Conservation (phyloP, 306 rosid genomes). For the Luffa acutangula region DNA sequence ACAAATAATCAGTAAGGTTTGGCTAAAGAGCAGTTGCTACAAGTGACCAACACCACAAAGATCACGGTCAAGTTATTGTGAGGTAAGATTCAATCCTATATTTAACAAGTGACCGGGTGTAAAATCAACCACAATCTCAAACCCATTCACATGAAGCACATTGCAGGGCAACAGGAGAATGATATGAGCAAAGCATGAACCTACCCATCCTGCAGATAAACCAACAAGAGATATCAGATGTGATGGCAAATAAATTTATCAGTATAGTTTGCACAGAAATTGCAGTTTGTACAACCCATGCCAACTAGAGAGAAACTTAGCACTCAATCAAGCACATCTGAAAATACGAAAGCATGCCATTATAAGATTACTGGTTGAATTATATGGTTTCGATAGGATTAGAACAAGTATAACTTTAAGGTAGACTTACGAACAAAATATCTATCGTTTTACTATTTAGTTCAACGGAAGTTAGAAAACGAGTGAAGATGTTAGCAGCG, state of each 20-base stretch:
- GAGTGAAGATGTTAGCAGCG: neutral
- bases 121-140: conserved; percentile 15
- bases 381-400: neutral
- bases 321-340: neutral
- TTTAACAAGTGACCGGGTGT: neutral
- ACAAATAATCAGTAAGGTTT: neutral
- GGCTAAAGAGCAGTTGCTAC: neutral
- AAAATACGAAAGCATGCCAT: neutral
- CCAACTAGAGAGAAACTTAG: neutral
- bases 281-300: neutral
- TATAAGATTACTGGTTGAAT: neutral
- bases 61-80: neutral
- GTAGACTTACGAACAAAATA: neutral
- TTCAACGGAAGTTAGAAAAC: neutral
- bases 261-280: neutral
- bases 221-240: conserved; percentile 16
- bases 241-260: neutral
- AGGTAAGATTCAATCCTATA: conserved; percentile 2
- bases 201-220: conserved; percentile 90
- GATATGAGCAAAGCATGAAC: conserved; percentile 25
- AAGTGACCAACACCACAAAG: neutral
- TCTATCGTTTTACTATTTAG: neutral
- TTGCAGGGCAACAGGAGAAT: conserved; percentile 5
- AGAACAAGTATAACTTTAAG: neutral
- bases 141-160: conserved; percentile 19